A percentile compares a stretch with the other conserved stretches of the same genome.
Evolutionary conservation across 2,329 filamentous ascomycete species (phyloP).

Genomic region (Graphilbum ipis-grandicollis): DNA sequence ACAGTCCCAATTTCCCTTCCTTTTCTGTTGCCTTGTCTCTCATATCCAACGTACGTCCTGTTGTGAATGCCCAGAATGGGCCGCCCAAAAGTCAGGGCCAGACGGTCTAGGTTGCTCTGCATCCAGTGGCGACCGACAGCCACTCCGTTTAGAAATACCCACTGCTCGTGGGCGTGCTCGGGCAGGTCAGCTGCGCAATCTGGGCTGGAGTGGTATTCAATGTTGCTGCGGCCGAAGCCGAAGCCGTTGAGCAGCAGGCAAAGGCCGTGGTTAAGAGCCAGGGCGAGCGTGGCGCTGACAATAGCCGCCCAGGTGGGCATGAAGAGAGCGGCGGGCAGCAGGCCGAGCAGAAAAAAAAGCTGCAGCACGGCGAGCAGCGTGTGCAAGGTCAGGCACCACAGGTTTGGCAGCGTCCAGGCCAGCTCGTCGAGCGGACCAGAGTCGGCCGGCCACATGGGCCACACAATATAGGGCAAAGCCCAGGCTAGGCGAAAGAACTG

Average conservation of each 20-base stretch:
- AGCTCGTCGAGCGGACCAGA: conserved; percentile 46
- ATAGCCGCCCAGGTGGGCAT: conserved; percentile 30
- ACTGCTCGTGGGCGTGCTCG: conserved; percentile 46
- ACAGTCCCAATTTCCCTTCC: too few relatives aligned
- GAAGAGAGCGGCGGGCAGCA: conserved; percentile 35
- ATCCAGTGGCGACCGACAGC: conserved; percentile 48
- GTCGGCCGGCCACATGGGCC: conserved; percentile 34
- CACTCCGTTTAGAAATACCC: conserved; percentile 69
- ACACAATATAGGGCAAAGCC: conserved; percentile 43
- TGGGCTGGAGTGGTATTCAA: conserved; percentile 32
- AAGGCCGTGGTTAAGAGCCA: conserved; percentile 31
- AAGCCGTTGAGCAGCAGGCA: conserved; percentile 35
- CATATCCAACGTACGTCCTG: too few relatives aligned
- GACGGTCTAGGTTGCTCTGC: conserved; percentile 50
- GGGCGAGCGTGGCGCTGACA: conserved; percentile 22
- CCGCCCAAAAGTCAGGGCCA: conserved; percentile 55
- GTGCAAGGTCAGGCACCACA: conserved; percentile 40
- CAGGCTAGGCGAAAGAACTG: conserved; percentile 36
- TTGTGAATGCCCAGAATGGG: conserved; percentile 61
- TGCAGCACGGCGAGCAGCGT: conserved; percentile 41
- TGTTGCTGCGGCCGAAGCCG: too few relatives aligned
- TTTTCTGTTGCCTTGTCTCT: too few relatives aligned
- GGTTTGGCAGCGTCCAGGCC: conserved; percentile 36
- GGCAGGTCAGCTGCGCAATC: conserved; percentile 30
- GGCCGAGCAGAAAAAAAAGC: conserved; percentile 36